Evolutionary conservation across 2,329 filamentous ascomycete genomes (phyloP).

Genomic region (Alternaria sp.): DNA sequence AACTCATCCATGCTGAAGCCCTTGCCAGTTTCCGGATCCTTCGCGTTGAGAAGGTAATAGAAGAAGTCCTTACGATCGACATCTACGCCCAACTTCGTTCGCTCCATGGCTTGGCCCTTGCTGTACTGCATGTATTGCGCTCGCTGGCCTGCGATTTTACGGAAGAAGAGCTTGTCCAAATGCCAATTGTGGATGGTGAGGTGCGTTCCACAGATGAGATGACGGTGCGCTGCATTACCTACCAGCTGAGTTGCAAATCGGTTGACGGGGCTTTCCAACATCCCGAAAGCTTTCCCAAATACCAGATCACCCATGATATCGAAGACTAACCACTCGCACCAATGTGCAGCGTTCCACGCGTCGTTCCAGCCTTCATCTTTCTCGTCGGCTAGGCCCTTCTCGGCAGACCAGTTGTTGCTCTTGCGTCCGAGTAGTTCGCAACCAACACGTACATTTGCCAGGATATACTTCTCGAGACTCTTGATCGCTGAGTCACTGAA

Average conservation of each 20-base stretch:
- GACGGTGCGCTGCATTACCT: slow-evolving; percentile 56
- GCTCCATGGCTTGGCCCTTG: slow-evolving; percentile 54
- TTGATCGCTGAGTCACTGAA: slow-evolving; percentile 58
- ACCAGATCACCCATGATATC: slow-evolving; percentile 62
- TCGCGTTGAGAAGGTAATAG: slow-evolving; percentile 58
- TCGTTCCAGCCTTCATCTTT: slow-evolving; percentile 52
- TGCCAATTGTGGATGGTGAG: slow-evolving; percentile 56
- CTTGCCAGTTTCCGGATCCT: slow-evolving; percentile 57
- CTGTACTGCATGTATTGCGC: slow-evolving; percentile 56
- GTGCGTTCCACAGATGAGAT: slow-evolving; percentile 57
- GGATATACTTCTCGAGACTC: slow-evolving; percentile 57
- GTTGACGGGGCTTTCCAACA: slow-evolving; percentile 54
- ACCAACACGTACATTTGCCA: slow-evolving; percentile 55
- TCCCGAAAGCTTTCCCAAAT: slow-evolving; percentile 57
- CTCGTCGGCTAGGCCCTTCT: slow-evolving; percentile 15
- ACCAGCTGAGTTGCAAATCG: slow-evolving; percentile 55
- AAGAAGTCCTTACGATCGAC: slow-evolving; percentile 58
- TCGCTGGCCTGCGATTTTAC: slow-evolving; percentile 54
- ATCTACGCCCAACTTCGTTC: slow-evolving; percentile 53
- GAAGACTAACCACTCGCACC: slow-evolving; percentile 58
- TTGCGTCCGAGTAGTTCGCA: slow-evolving; percentile 47
- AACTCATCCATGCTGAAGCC: slow-evolving; percentile 58
- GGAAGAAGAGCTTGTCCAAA: slow-evolving; percentile 57
- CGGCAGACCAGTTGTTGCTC: slow-evolving; percentile 17
- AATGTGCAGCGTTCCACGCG: slow-evolving; percentile 56